Evolutionary conservation across 1,284 basidiomycete genomes (phyloP).

Genomic region (Sanguinoderma infundibulare): DNA sequence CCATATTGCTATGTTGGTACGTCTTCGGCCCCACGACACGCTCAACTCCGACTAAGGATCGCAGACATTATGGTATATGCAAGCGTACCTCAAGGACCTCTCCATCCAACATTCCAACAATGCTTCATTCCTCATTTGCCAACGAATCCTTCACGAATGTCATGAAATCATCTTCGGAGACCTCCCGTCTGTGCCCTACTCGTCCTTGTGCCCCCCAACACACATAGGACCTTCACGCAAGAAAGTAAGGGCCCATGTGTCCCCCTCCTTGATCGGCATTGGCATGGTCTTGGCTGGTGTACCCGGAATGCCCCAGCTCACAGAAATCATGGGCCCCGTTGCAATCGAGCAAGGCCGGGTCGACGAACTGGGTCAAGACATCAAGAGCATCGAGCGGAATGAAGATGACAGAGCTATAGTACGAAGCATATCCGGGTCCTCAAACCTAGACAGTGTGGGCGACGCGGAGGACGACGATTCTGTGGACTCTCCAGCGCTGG

Average conservation of each 20-base stretch:
- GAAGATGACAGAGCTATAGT: constrained; percentile 43
- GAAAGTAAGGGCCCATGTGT: constrained; percentile 74
- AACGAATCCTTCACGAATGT: constrained; percentile 89
- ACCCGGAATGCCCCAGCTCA: constrained; percentile 80
- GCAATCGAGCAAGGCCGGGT: constrained; percentile 89
- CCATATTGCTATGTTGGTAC: constrained; percentile 91
- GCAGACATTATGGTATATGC: constrained; percentile 98
- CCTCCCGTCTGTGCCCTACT: constrained; percentile 75
- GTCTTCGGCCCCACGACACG: constrained; percentile 40
- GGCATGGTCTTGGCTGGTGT: constrained; percentile 81
- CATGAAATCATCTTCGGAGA: constrained; percentile 98
- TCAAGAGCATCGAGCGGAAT: constrained; percentile 52
- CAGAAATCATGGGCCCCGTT: constrained; percentile 77
- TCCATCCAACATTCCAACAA: constrained; percentile 67
- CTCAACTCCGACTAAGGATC: constrained; percentile 15
- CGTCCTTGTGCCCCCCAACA: constrained; percentile 51
- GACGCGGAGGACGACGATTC: constrained; percentile 28
- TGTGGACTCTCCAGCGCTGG: constrained; percentile 13
- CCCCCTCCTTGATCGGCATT: constrained; percentile 86
- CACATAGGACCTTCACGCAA: constrained; percentile 54
- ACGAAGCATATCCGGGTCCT: constrained; percentile 19
- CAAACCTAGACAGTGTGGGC: constrained; percentile 32
- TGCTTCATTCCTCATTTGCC: constrained; percentile 89
- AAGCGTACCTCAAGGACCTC: constrained; percentile 92
- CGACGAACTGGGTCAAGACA: constrained; percentile 55